phyloP scores from a whole-genome alignment of 805 yeast species.

The Soucietia sequanensis region DNA sequence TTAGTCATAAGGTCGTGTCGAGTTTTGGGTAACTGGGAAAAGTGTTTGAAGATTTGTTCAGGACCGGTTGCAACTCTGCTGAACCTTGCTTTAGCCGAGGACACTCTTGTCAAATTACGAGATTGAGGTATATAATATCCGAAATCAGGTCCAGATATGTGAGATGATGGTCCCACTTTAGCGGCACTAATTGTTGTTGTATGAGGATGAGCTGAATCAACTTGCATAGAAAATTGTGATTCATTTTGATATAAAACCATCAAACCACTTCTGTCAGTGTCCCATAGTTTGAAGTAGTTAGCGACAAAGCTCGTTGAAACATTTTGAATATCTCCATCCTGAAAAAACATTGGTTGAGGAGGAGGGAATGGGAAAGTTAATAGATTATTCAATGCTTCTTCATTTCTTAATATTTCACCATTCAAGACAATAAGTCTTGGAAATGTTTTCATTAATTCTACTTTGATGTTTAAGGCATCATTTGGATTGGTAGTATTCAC shows the following conservation, averaged over 20 bases:
- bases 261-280: slow-evolving; percentile 67
- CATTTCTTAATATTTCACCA: slow-evolving; percentile 77
- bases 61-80: slow-evolving; percentile 67
- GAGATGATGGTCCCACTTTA: slow-evolving; percentile 2
- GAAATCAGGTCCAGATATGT: slow-evolving; percentile 34
- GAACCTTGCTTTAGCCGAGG: slow-evolving; percentile 52
- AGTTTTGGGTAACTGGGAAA: slow-evolving; percentile 72
- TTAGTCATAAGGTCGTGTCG: slow-evolving; percentile 64
- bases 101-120: slow-evolving; percentile 69
- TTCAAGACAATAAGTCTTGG: slow-evolving; percentile 81
- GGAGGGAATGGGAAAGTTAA: slow-evolving; percentile 54
- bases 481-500: slow-evolving; percentile 24
- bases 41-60: slow-evolving; percentile 58
- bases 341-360: slow-evolving; percentile 75
- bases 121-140: slow-evolving; percentile 71
- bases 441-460: slow-evolving; percentile 67
- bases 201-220: slow-evolving; percentile 70
- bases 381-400: slow-evolving; percentile 50
- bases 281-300: slow-evolving; percentile 80
- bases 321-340: slow-evolving; percentile 65
- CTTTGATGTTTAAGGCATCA: slow-evolving; percentile 43
- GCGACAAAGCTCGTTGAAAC: slow-evolving; percentile 76
- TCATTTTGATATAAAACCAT: slow-evolving; percentile 73
- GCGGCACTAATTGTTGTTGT: slow-evolving; percentile 7
- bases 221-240: slow-evolving; percentile 81